Evolutionary conservation across 495 filamentous ascomycete genomes (phyloP).

Genomic region (Cercophora sp.): DNA sequence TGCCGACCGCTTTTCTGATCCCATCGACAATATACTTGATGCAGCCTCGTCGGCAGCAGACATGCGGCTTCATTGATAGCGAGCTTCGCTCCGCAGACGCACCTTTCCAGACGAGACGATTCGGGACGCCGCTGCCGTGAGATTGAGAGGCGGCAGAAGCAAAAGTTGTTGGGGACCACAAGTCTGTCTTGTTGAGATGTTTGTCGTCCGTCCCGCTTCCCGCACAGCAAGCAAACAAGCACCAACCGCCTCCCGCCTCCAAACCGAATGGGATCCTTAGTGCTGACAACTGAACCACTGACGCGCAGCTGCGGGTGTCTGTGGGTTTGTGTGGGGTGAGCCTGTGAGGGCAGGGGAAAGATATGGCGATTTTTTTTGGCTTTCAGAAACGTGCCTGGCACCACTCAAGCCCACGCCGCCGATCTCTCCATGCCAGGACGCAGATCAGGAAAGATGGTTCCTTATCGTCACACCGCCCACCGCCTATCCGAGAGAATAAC

Average conservation of each 20-base stretch:
- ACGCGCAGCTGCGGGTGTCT: conserved; percentile 10
- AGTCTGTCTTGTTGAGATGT: not conserved
- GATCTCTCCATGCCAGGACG: no score
- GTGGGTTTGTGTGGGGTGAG: conserved; percentile 6
- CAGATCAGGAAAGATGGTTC: no score
- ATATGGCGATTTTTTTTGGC: not conserved
- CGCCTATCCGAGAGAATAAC: no score
- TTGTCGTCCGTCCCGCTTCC: not conserved
- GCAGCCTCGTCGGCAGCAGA: conserved; percentile 9
- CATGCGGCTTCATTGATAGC: not conserved
- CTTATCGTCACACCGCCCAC: no score
- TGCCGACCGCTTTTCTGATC: conserved; percentile 8
- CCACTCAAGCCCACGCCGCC: not conserved
- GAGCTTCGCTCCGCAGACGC: not conserved
- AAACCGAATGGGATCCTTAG: no score
- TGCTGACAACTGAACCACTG: conserved; percentile 8
- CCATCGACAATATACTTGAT: conserved; percentile 10
- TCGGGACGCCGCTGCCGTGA: no score
- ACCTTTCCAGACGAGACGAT: no score
- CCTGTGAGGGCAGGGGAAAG: not conserved
- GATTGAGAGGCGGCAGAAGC: no score
- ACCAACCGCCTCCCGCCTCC: not conserved
- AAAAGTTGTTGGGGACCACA: not conserved
- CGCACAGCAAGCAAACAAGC: not conserved
- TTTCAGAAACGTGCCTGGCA: no score